Percentiles rank a stretch among this genome's conserved stretches.
These are phyloP conservation scores for Paecilomyces formosus DNA, from an alignment of 2,329 filamentous ascomycete genomes.

Conservation along the genomic window DNA sequence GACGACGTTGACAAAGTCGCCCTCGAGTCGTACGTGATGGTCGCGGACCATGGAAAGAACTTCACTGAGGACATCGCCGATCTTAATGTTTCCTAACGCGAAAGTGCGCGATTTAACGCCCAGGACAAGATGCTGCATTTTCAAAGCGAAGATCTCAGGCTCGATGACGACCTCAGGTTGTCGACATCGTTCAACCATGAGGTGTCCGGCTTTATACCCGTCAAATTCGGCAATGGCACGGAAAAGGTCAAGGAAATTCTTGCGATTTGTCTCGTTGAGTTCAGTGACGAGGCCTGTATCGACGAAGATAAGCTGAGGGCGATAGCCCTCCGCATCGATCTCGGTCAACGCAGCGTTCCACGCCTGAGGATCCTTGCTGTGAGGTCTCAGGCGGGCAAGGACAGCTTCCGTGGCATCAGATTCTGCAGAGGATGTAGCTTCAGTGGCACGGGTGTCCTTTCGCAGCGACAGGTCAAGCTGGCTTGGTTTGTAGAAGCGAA, in stretches of 20 bases:
- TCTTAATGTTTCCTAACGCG: slow-evolving; percentile 87
- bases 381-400: slow-evolving; percentile 68
- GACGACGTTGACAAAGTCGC: slow-evolving; percentile 97
- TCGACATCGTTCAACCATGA: slow-evolving; percentile 94
- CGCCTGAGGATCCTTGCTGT: slow-evolving; percentile 56
- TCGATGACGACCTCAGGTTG: slow-evolving; percentile 87
- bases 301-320: slow-evolving; percentile 93
- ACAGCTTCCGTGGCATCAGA: slow-evolving; percentile 83
- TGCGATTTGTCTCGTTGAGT: slow-evolving; percentile 75
- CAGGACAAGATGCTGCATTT: slow-evolving; percentile 94
- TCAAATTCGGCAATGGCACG: slow-evolving; percentile 94
- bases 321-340: slow-evolving; percentile 80
- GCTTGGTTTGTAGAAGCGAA: slow-evolving; percentile 86
- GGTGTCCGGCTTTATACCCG: slow-evolving; percentile 84
- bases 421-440: slow-evolving; percentile 42
- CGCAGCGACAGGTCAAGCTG: slow-evolving; percentile 58
- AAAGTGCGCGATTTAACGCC: slow-evolving; percentile 86
- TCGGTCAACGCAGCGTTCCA: slow-evolving; percentile 70
- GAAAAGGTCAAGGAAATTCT: slow-evolving; percentile 93
- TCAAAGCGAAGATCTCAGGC: slow-evolving; percentile 81
- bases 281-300: slow-evolving; percentile 94
- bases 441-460: slow-evolving; percentile 33
- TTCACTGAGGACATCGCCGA: slow-evolving; percentile 87
- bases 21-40: slow-evolving; percentile 91
- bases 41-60: slow-evolving; percentile 84